Conservation (phyloP, 371 early-diverging fungal genomes). For the Apophysomyces ossiformis region DNA sequence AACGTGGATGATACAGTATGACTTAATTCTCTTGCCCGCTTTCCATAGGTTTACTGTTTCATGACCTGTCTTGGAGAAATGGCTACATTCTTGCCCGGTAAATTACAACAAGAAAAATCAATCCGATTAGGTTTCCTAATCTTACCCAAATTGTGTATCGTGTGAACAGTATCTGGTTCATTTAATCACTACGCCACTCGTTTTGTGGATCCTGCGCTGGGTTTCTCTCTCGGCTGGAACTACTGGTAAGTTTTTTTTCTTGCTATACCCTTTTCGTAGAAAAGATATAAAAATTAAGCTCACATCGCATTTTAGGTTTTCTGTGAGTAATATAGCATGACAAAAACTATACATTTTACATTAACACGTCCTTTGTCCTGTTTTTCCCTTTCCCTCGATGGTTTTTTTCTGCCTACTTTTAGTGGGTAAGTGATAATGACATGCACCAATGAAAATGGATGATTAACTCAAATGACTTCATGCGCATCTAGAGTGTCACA, state of each 20-base stretch:
- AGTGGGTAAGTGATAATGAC: conserved; percentile 27
- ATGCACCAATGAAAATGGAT: background rate
- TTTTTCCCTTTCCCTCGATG: conserved; percentile 5
- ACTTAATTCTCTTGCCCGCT: background rate
- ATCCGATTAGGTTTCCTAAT: too few species aligned
- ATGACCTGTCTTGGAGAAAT: conserved; percentile 83
- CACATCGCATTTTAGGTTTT: conserved; percentile 24
- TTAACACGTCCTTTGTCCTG: background rate
- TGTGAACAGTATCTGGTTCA: conserved; percentile 67
- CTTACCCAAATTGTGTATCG: background rate
- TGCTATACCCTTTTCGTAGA: conserved; percentile 43
- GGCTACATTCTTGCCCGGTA: conserved; percentile 78
- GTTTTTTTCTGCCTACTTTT: conserved; percentile 10
- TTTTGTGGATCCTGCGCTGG: conserved; percentile 83
- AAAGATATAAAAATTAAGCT: background rate
- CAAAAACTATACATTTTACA: too few species aligned
- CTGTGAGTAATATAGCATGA: conserved; percentile 18
- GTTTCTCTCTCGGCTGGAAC: conserved; percentile 86
- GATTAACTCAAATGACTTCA: conserved; percentile 43
- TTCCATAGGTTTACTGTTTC: conserved; percentile 64
- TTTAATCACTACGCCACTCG: conserved; percentile 86
- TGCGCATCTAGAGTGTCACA: conserved; percentile 75
- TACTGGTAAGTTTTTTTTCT: conserved; percentile 62
- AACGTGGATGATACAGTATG: background rate
- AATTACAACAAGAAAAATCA: too few species aligned